Conservation (phyloP, 371 early-diverging fungal genomes). For the Apophysomyces variabilis region DNA sequence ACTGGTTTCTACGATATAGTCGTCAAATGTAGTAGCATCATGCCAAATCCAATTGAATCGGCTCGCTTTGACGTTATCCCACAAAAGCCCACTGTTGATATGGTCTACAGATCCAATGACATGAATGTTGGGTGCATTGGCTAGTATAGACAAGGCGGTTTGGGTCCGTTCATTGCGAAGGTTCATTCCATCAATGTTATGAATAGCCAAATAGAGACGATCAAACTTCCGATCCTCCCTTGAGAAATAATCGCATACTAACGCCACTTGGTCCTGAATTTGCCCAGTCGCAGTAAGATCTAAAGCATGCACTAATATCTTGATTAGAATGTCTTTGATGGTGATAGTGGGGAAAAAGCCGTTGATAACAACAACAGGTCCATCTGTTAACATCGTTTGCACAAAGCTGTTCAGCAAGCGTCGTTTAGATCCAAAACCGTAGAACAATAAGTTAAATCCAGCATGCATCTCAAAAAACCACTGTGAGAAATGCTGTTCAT, state of each 20-base stretch:
- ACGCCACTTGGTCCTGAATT: constrained; percentile 67
- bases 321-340: constrained; percentile 71
- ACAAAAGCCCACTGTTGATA: constrained; percentile 85
- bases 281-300: constrained; percentile 48
- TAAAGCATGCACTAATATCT: constrained; percentile 58
- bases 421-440: constrained; percentile 92
- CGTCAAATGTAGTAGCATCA: constrained; percentile 86
- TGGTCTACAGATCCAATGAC: constrained; percentile 91
- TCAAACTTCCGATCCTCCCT: constrained; percentile 47
- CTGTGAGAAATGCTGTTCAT: constrained; percentile 74
- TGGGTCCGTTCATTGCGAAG: constrained; percentile 79
- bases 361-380: constrained; percentile 79
- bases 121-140: constrained; percentile 68
- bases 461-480: constrained; percentile 83
- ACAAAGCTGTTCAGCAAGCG: constrained; percentile 76
- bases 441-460: constrained; percentile 84
- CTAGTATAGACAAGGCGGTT: constrained; percentile 67
- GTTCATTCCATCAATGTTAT: constrained; percentile 88
- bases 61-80: constrained; percentile 76
- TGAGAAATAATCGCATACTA: constrained; percentile 69
- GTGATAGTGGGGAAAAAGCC: constrained; percentile 84
- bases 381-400: constrained; percentile 52
- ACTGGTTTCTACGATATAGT: constrained; percentile 81
- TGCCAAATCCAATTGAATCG: constrained; percentile 89
- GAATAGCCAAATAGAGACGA: constrained; percentile 77